These are phyloP conservation scores for Exophiala alcalophila DNA, from an alignment of 2,329 filamentous ascomycete genomes.

Conservation along the genomic window DNA sequence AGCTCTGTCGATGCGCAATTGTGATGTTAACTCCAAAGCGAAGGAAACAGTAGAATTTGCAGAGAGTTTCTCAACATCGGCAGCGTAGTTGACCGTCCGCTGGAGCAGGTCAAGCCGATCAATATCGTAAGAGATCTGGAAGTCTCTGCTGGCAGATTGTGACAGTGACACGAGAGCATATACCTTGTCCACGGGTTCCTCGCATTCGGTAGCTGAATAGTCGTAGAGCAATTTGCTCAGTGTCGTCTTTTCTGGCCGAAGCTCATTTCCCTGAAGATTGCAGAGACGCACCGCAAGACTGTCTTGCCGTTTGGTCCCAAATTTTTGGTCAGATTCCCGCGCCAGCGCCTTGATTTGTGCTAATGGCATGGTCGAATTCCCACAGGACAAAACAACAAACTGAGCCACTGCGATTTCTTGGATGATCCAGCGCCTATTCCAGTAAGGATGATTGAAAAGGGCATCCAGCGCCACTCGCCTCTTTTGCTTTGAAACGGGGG, in stretches of 20 bases:
- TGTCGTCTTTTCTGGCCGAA: neutral
- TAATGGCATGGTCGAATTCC: neutral
- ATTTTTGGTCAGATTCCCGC: no score
- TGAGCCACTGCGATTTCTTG: conserved; percentile 35
- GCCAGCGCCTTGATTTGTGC: neutral
- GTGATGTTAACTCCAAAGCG: neutral
- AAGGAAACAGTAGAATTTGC: neutral
- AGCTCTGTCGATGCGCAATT: neutral
- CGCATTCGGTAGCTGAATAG: neutral
- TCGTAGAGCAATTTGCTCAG: conserved; percentile 51
- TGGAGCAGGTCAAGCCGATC: neutral
- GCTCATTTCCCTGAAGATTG: neutral
- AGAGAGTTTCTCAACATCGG: neutral
- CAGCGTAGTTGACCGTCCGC: neutral
- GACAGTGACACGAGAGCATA: conserved; percentile 1
- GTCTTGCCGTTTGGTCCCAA: no score
- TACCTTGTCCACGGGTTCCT: neutral
- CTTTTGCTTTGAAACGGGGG: no score
- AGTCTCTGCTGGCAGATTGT: neutral
- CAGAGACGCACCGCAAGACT: neutral
- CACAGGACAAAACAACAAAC: conserved; percentile 60
- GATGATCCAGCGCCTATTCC: conserved; percentile 52
- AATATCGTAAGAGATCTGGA: neutral
- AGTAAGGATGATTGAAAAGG: conserved; percentile 46
- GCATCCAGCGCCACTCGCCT: no score